phyloP scores from a whole-genome alignment of 352 stramenopile species.

The Saprolegnia parasitica region DNA sequence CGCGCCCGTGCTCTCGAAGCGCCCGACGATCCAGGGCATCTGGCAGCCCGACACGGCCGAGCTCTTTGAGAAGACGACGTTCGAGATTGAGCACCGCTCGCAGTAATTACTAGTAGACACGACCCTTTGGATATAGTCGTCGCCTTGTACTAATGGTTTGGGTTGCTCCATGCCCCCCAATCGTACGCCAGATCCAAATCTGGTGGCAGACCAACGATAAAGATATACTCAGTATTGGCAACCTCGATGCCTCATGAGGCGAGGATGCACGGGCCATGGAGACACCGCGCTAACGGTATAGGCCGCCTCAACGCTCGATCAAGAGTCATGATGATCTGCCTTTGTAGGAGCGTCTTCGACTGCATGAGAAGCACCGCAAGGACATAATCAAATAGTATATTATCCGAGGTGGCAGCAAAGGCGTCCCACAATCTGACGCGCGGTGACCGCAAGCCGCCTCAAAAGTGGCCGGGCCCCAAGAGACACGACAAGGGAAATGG shows the following conservation, averaged over 20 bases:
- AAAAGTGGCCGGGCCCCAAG: not conserved
- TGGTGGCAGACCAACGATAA: too few relatives aligned
- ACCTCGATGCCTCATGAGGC: too few relatives aligned
- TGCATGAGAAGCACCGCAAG: not conserved
- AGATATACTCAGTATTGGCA: too few relatives aligned
- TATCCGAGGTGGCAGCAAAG: not conserved
- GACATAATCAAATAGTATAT: conserved; percentile 7
- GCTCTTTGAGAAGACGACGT: conserved; percentile 15
- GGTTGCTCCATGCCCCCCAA: too few relatives aligned
- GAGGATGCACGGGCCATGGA: too few relatives aligned
- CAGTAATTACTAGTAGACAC: conserved; percentile 13
- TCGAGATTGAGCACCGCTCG: conserved; percentile 21
- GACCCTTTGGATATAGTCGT: conserved; percentile 1
- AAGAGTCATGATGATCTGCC: not conserved
- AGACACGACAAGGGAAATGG: not conserved
- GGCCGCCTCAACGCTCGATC: too few relatives aligned
- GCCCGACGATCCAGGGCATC: conserved; percentile 77
- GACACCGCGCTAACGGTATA: too few relatives aligned
- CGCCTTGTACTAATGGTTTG: not conserved
- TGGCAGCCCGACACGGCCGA: conserved; percentile 72
- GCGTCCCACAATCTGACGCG: too few relatives aligned
- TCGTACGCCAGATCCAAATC: too few relatives aligned
- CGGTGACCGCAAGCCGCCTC: not conserved
- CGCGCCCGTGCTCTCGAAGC: conserved; percentile 74
- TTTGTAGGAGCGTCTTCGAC: not conserved